Evolutionary conservation across 169 alveolate species (phyloP), one percentile per base, ranked within the genome.

Genomic region (Sarcocystis neurona): DNA sequence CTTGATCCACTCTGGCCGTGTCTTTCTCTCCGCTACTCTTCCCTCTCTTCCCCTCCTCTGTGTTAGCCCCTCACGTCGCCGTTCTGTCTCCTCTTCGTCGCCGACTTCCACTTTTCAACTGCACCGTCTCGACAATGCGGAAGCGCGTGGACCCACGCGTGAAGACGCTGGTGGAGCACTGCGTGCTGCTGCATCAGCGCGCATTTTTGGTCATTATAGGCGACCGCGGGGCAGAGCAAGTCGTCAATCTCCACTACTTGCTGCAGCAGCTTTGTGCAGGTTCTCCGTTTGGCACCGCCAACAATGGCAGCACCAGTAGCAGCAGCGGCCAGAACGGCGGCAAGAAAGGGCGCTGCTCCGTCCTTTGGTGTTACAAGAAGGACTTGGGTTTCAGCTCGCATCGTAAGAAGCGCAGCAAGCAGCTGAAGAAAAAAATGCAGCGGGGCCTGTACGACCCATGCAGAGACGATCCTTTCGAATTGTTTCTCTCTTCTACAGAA

Each of bases 351-450:
- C 96, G 97, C 90, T 98, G 98, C 80, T 93, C 96, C 48, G 98
- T 98, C 46, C 95, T 98, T 34, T 98, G 99, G 99, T 99, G 99
- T 94, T 99, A 99, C 94, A 98, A 98, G 94, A 98, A 98, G 93
- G 99, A 98, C 85, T 92, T 99, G 37, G 99, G 99, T 72, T 98
- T 98, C 95, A 95, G 98, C 44, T 97, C 99, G 30, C 99, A 99
- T 92, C 97, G 97, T 68, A 95, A 97, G 92, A 98, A 98, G 93
- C 96, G 99, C 63, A 97, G 96, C 94, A 97, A 97, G 92, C 97
- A 97, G 93, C 96, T 97, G 84, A 97, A 98, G 92, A 97, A 98
- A 84, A 93, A 95, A 93, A 96, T 98, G 90, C 94, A 96, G 86
- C 95, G 96, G 77, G 99, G 99, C 0, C 94, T 95, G 44, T 97